Evolutionary conservation across 805 yeast genomes (phyloP).

Genomic region (Hanseniaspora hatyaiensis): DNA sequence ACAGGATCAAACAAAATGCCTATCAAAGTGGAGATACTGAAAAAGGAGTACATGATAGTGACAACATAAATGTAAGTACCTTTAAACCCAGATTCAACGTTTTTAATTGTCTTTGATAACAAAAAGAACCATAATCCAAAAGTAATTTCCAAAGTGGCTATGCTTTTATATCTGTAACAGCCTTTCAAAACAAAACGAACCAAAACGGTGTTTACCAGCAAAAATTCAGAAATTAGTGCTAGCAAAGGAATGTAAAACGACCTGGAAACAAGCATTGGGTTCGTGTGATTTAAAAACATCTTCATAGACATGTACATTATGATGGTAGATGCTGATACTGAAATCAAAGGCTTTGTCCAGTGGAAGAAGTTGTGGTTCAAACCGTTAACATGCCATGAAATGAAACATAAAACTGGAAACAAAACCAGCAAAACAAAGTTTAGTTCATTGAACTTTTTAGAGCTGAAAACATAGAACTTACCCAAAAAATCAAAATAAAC

Average conservation of each 20-base stretch:
- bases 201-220: conserved; percentile 45
- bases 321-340: conserved; percentile 37
- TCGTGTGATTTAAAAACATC: conserved; percentile 32
- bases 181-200: conserved; percentile 28
- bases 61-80: conserved; percentile 41
- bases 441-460: conserved; percentile 37
- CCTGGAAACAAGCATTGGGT: conserved; percentile 44
- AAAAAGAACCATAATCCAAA: conserved; percentile 47
- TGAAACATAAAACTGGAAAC: conserved; percentile 43
- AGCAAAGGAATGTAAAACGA: conserved; percentile 41
- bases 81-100: conserved; percentile 36
- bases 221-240: conserved; percentile 36
- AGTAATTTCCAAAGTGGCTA: conserved; percentile 44
- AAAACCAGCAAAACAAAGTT: conserved; percentile 43
- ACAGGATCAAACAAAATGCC: conserved; percentile 38
- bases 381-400: conserved; percentile 37
- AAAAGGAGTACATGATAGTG: conserved; percentile 37
- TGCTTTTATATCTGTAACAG: conserved; percentile 37
- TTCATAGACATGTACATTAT: conserved; percentile 31
- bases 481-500: conserved; percentile 59
- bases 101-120: conserved; percentile 39
- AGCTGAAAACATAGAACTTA: conserved; percentile 44
- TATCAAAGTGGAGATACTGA: conserved; percentile 37
- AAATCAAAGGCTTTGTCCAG: conserved; percentile 49
- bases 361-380: conserved; percentile 31